Base-by-base conservation (phyloP, 495 filamentous ascomycete species). In the Entonaema liquescens region DNA sequence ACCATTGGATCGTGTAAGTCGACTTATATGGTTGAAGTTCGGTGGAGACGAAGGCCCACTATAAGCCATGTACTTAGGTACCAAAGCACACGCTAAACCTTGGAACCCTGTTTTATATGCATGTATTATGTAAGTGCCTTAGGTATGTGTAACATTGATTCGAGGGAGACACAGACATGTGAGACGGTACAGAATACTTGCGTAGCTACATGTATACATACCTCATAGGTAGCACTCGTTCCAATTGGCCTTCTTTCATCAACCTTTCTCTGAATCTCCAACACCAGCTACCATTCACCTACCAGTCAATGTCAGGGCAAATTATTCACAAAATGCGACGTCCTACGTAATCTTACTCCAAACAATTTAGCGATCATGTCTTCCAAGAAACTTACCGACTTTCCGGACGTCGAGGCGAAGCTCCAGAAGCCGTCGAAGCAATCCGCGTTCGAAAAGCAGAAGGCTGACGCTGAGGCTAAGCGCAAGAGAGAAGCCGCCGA, bases 381-480 rank as follows among this genome's bases (percentile, higher is more conserved):
- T 64, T 68, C 70, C 28, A 80, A 79, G 42, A 79, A 80, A 70
- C 75, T 83, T 47, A 65, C 74, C 71, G 88, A 88, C n/a, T 95
- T 96, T 76, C 93, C 93, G n/a, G 90, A 95, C 75, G 85, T 94
- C 53, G 88, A 88, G 35, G 87, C 89, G 44, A 98, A 98, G 77
- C 89, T 97, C 42, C 88, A 92, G 25, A 92, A 93, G 11, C 90
- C 93, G 0, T 86, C 85, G 40, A 96, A 94, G 80, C 93, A 97
- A 77, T 96, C 93, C 12, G 87, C 93, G 33, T 98, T 97, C 80
- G 95, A 98, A 80, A 90, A 91, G 61, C 92, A 95, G 72, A 95
- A 94, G 82, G 92, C 92, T 40, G 94, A 97, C 77, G 94, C 92
- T 33, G 93, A 97, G 83, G 95, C 93, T 15, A 98, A 98, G 79